Conservation (phyloP, 169 alveolate species). For the Babesia caballi region DNA sequence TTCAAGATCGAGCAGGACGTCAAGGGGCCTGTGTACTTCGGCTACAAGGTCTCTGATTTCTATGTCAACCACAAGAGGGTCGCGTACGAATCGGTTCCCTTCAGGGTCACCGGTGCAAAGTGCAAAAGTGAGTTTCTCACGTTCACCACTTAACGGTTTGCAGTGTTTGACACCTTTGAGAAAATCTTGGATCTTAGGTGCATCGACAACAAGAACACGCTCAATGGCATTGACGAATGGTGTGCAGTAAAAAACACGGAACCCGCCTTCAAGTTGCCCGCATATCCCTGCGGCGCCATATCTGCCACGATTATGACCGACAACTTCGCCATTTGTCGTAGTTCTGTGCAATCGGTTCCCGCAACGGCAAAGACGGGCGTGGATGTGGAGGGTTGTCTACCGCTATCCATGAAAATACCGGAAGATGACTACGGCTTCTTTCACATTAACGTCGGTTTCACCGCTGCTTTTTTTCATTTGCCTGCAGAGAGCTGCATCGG, state of each 20-base stretch:
- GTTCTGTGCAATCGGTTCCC: neutral
- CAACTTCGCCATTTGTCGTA: conserved; percentile 39
- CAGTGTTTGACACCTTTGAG: conserved; percentile 44
- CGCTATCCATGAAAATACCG: neutral
- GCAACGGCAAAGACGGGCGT: neutral
- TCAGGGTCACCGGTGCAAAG: neutral
- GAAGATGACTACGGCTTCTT: conserved; percentile 7
- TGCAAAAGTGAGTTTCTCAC: conserved; percentile 36
- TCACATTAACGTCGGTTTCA: neutral
- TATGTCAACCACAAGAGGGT: conserved; percentile 55
- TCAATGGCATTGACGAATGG: conserved; percentile 59
- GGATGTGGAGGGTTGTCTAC: neutral
- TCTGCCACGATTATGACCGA: conserved; percentile 67
- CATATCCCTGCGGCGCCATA: conserved; percentile 65
- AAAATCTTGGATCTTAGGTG: conserved; percentile 60
- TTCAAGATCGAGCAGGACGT: conserved; percentile 9
- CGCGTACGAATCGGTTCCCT: conserved; percentile 54
- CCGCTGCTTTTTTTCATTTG: neutral
- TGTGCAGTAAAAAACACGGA: conserved; percentile 1
- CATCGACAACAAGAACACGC: conserved; percentile 54
- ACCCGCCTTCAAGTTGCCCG: conserved; percentile 32
- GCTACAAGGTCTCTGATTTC: conserved; percentile 54
- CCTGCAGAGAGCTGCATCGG: neutral
- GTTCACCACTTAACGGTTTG: neutral
- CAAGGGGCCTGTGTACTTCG: conserved; percentile 52